Evolutionary conservation across 441 rosid genomes (phyloP).

Genomic region (Arabidopsis lyrata): DNA sequence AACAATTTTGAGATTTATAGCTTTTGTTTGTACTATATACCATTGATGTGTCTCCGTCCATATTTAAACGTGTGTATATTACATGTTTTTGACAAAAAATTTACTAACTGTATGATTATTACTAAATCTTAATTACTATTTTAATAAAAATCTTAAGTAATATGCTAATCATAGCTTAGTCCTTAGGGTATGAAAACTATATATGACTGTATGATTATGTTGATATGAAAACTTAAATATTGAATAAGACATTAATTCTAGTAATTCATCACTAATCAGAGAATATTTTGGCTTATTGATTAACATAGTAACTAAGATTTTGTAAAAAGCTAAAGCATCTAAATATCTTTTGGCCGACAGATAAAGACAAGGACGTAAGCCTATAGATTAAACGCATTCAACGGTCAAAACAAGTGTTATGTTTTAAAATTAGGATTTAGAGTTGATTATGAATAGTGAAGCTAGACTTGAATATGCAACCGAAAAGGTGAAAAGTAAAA

Average conservation of each 20-base stretch:
- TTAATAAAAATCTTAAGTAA: too few species aligned
- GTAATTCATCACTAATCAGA: background rate
- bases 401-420: conserved; percentile 11
- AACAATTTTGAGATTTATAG: too few species aligned
- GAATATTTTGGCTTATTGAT: background rate
- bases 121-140: too few species aligned
- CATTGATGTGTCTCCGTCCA: too few species aligned
- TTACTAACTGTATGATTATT: too few species aligned
- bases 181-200: background rate
- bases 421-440: background rate
- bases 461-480: background rate
- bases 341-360: conserved; percentile 39
- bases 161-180: too few species aligned
- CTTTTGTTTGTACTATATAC: too few species aligned
- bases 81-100: too few species aligned
- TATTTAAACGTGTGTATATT: too few species aligned
- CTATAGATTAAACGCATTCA: conserved; percentile 25
- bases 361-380: conserved; percentile 19
- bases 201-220: background rate
- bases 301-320: conserved; percentile 8
- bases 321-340: conserved; percentile 18
- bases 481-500: background rate
- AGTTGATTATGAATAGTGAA: background rate
- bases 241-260: background rate
- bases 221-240: background rate